These are phyloP conservation scores for Heliamphora pulchella DNA, from an alignment of 179 eudicot genomes.

Conservation along the genomic window DNA sequence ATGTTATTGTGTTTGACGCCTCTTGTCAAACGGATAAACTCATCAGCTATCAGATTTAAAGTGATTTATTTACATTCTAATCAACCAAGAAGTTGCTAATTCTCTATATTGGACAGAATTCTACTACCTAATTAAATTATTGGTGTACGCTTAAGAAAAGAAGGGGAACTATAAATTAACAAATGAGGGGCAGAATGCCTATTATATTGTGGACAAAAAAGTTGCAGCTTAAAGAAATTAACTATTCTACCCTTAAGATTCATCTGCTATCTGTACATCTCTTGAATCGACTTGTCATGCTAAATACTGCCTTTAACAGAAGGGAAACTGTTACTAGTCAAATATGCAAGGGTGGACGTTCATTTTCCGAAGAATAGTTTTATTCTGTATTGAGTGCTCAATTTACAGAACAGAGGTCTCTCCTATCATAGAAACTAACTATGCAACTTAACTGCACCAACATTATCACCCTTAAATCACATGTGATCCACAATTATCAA, in stretches of 20 bases:
- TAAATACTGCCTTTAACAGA: background rate
- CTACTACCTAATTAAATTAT: background rate
- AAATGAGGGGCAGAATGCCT: background rate
- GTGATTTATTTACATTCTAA: background rate
- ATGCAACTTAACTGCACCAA: background rate
- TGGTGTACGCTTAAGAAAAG: background rate
- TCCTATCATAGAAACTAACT: background rate
- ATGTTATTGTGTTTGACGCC: background rate
- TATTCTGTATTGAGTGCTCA: background rate
- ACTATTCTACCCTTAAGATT: background rate
- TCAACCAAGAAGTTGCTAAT: background rate
- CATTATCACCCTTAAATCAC: background rate
- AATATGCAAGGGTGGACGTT: background rate
- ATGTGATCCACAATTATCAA: background rate
- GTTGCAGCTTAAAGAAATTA: constrained; percentile 7
- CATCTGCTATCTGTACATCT: background rate
- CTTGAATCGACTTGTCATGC: background rate
- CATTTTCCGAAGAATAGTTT: background rate
- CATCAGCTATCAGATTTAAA: background rate
- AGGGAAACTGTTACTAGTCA: background rate
- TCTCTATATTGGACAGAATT: background rate
- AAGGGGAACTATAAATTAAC: background rate
- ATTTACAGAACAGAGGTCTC: background rate
- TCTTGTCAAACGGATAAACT: background rate
- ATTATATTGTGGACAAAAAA: background rate